Conservation (phyloP, 2,329 filamentous ascomycete genomes). For the Xylariomycetidae sp. region DNA sequence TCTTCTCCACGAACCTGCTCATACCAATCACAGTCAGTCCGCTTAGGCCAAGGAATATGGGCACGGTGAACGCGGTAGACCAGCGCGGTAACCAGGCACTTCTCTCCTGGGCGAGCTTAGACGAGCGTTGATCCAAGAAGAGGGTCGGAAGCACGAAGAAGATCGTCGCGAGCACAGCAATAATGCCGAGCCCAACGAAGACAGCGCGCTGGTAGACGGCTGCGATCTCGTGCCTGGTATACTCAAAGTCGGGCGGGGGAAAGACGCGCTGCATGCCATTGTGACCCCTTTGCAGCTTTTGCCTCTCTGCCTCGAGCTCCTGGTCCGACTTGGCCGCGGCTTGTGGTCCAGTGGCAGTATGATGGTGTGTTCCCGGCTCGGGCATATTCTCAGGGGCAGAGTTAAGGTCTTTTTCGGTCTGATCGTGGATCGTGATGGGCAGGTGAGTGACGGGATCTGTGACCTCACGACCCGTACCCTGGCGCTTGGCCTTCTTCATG, state of each 20-base stretch:
- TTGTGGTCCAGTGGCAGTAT: conserved; percentile 33
- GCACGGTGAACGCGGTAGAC: conserved; percentile 17
- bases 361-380: conserved; percentile 30
- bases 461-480: conserved; percentile 54
- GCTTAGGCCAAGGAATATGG: conserved; percentile 23
- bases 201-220: conserved; percentile 30
- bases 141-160: conserved; percentile 18
- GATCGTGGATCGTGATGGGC: conserved; percentile 63
- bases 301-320: conserved; percentile 32
- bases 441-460: conserved; percentile 71
- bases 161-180: conserved; percentile 23
- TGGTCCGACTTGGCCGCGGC: conserved; percentile 35
- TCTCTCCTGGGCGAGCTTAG: background rate
- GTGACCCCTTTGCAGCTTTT: conserved; percentile 32
- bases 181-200: conserved; percentile 30
- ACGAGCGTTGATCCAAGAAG: conserved; percentile 11
- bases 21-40: conserved; percentile 37
- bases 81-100: conserved; percentile 8
- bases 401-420: conserved; percentile 57
- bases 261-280: conserved; percentile 40
- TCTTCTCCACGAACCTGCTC: conserved; percentile 57
- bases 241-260: conserved; percentile 44
- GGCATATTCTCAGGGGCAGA: conserved; percentile 31
- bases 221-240: conserved; percentile 30
- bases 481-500: conserved; percentile 39